Evolutionary conservation across 108 stramenopile genomes (phyloP), one percentile per base, ranked within the genome.

Genomic region (Stephanodiscus triporus): DNA sequence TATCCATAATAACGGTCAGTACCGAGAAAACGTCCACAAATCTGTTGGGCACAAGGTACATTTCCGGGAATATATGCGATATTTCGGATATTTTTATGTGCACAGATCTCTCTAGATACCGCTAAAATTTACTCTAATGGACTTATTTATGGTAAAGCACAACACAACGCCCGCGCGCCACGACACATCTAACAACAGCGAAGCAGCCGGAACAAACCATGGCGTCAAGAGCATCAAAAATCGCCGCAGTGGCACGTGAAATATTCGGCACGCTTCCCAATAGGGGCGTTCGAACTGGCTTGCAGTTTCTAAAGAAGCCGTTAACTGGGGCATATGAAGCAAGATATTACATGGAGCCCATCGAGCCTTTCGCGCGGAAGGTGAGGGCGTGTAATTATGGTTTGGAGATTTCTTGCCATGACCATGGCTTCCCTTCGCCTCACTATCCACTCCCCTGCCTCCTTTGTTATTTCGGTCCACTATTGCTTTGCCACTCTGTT

Each of bases 201-300:
- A 34, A n/a, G 50, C n/a, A n/a, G 2, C 9, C 9, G n/a, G n/a
- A n/a, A n/a, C n/a, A 32, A 34, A 73, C 55, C 50, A 84, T 84
- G 83, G 80, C 85, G 14, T 79, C 83, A 47, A 62, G 81, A 75
- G 74, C 69, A 66, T 65, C 80, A 45, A 68, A 73, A 73, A 80
- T 89, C 20, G 71, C 79, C 4, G 76, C 74, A 34, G 75, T 86
- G 24, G 76, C 77, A 37, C 84, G 81, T 54, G 87, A 94, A 63
- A 84, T 94, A 53, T 91, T 94, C 81, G 91, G 91, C 24, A 84
- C 87, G 23, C 66, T 88, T n/a, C 89, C 90, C 2, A 85, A 89
- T 32, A 83, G 88, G 16, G 77, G 84, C 34, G 80, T 70, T 11
- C 67, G 85, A 22, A 88, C 86, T 19, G 93, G 90, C 24, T 47